These are phyloP conservation scores for Ascosphaera apis DNA, from an alignment of 2,329 filamentous ascomycete genomes.

Conservation along the genomic window DNA sequence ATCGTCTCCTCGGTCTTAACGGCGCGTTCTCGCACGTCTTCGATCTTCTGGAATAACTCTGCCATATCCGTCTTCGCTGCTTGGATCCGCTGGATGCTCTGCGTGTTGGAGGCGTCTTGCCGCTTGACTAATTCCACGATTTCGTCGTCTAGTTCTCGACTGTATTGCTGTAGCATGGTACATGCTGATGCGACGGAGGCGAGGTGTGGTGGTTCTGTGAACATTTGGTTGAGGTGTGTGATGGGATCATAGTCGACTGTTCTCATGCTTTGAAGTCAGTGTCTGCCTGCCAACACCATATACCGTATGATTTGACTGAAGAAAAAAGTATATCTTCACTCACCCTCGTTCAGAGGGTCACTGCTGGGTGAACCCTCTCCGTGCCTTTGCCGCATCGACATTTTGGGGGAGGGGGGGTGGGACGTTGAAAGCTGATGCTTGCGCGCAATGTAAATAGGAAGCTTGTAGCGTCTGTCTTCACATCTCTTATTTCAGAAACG, in stretches of 20 bases:
- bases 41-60: slow-evolving; percentile 81
- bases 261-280: slow-evolving; percentile 2
- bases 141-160: slow-evolving; percentile 59
- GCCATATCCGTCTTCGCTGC: slow-evolving; percentile 74
- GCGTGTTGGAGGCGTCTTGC: slow-evolving; percentile 66
- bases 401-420: too few species aligned
- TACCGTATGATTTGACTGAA: neutral
- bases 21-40: slow-evolving; percentile 70
- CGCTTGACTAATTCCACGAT: slow-evolving; percentile 49
- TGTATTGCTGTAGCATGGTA: slow-evolving; percentile 47
- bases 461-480: too few species aligned
- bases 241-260: slow-evolving; percentile 80
- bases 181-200: slow-evolving; percentile 53
- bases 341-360: too few species aligned
- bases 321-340: slow-evolving; percentile 11
- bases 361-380: too few species aligned
- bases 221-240: slow-evolving; percentile 78
- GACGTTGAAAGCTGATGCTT: too few species aligned
- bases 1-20: slow-evolving; percentile 87
- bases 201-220: slow-evolving; percentile 70
- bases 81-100: slow-evolving; percentile 78
- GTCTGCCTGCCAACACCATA: too few species aligned
- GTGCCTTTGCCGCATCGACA: too few species aligned
- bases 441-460: too few species aligned
- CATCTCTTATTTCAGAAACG: too few species aligned